Conservation (phyloP, 2,329 filamentous ascomycete species). For the Xylaria sp. region DNA sequence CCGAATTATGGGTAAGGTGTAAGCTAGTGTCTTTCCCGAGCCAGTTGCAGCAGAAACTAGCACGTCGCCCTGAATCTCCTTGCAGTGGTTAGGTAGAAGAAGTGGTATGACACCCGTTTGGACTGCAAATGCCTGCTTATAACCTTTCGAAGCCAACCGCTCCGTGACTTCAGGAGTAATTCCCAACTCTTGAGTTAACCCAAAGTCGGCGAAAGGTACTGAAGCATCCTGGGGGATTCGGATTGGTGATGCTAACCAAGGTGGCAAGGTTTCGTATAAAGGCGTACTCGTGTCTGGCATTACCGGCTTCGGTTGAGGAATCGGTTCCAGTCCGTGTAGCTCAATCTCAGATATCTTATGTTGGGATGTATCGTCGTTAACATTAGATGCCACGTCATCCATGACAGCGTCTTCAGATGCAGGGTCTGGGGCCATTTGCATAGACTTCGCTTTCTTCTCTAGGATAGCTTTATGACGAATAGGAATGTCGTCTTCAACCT, state of each 20-base stretch:
- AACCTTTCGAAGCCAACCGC: constrained; percentile 73
- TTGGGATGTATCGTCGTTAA: constrained; percentile 6
- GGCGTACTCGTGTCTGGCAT: constrained; percentile 67
- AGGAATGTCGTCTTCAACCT: constrained; percentile 40
- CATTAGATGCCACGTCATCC: constrained; percentile 42
- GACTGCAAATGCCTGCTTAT: constrained; percentile 78
- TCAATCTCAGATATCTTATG: constrained; percentile 51
- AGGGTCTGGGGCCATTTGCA: constrained; percentile 59
- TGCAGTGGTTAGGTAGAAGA: constrained; percentile 70
- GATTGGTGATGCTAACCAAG: constrained; percentile 83
- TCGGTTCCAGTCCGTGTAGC: constrained; percentile 78
- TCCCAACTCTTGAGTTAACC: constrained; percentile 61
- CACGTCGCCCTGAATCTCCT: constrained; percentile 76
- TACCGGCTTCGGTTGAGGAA: constrained; percentile 79
- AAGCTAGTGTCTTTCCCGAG: constrained; percentile 94
- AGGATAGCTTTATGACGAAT: constrained; percentile 62
- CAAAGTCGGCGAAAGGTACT: constrained; percentile 65
- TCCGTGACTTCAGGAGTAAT: constrained; percentile 69
- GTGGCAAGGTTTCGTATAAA: constrained; percentile 80
- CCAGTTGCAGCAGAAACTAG: constrained; percentile 93
- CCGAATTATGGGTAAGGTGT: constrained; percentile 85
- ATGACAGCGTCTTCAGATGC: constrained; percentile 49
- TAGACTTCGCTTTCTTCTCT: constrained; percentile 65
- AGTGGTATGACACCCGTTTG: constrained; percentile 84
- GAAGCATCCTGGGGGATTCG: constrained; percentile 70